Conservation (phyloP, 805 yeast genomes). For the Barnettozyma populi region DNA sequence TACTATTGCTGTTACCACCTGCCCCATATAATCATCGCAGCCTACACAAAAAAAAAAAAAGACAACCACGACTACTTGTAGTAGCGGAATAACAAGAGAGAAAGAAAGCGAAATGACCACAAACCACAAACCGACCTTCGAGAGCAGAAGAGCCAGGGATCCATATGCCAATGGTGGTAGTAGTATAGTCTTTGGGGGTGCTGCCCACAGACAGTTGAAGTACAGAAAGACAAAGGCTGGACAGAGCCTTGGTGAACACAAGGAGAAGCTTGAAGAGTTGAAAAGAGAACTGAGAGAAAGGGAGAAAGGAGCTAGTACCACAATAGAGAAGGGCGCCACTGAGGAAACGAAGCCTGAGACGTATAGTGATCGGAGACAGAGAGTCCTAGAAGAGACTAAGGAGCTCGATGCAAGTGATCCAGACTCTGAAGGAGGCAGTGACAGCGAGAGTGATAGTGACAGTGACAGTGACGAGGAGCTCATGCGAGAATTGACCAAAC, state of each 20-base stretch:
- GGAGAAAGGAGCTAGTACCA: conserved; percentile 6
- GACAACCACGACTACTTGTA: too few species aligned
- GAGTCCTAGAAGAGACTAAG: conserved; percentile 8
- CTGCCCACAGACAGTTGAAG: conserved; percentile 52
- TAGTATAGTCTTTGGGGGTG: conserved; percentile 19
- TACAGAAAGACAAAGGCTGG: conserved; percentile 27
- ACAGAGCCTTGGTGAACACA: conserved; percentile 3
- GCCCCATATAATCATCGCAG: too few species aligned
- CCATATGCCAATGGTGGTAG: conserved; percentile 19
- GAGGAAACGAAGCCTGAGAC: conserved; percentile 7
- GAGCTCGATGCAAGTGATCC: conserved; percentile 23
- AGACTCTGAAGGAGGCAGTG: conserved; percentile 28
- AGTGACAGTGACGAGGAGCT: conserved; percentile 39
- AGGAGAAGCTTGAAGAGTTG: conserved; percentile 17
- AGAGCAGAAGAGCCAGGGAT: conserved; percentile 51
- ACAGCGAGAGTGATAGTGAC: conserved; percentile 33
- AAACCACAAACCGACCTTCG: conserved; percentile 66
- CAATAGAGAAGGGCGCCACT: background rate
- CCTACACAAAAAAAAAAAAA: too few species aligned
- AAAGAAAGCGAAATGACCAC: conserved; percentile 47
- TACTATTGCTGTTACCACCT: too few species aligned
- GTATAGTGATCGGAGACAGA: conserved; percentile 12
- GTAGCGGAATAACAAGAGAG: background rate
- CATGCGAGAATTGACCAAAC: conserved; percentile 33
- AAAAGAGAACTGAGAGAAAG: conserved; percentile 15